phyloP scores from a whole-genome alignment of 768 basidiomycete genomes.

The Boletus patriciae region DNA sequence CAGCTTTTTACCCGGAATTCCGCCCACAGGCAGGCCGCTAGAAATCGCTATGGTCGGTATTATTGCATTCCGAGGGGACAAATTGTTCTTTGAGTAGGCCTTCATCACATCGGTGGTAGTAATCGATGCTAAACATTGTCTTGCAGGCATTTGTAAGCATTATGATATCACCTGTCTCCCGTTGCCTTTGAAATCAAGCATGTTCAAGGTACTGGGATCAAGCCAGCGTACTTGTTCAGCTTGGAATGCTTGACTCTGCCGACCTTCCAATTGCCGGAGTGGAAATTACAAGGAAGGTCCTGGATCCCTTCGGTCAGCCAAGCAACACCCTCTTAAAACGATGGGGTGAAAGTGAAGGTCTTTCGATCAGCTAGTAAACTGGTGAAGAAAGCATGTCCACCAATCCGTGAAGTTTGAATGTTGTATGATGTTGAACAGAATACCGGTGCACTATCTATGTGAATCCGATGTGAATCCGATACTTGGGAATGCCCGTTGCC shows the following conservation, averaged over 20 bases:
- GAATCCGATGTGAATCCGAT: neutral
- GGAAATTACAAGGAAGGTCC: slow-evolving; percentile 41
- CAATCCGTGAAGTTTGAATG: neutral
- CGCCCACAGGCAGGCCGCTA: slow-evolving; percentile 39
- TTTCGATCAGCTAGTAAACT: slow-evolving; percentile 28
- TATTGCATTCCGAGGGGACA: slow-evolving; percentile 49
- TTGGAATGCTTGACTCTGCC: slow-evolving; percentile 36
- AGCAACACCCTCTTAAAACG: slow-evolving; percentile 38
- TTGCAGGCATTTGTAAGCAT: slow-evolving; percentile 20
- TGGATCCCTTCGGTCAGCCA: slow-evolving; percentile 43
- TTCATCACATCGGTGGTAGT: neutral
- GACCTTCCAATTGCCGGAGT: slow-evolving; percentile 40
- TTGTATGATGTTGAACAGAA: neutral
- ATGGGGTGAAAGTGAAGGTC: slow-evolving; percentile 40
- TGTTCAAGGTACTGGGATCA: slow-evolving; percentile 47
- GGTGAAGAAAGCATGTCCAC: neutral
- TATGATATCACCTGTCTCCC: neutral
- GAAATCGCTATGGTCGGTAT: slow-evolving; percentile 46
- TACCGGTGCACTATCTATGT: neutral
- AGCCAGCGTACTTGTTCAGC: slow-evolving; percentile 46
- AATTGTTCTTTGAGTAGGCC: slow-evolving; percentile 45
- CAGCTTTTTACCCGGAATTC: slow-evolving; percentile 36
- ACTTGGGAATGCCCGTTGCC: too few relatives aligned
- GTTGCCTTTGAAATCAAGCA: neutral
- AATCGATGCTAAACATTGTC: neutral